phyloP scores from a whole-genome alignment of 2,329 filamentous ascomycete species.

The Diplodia intermedia region DNA sequence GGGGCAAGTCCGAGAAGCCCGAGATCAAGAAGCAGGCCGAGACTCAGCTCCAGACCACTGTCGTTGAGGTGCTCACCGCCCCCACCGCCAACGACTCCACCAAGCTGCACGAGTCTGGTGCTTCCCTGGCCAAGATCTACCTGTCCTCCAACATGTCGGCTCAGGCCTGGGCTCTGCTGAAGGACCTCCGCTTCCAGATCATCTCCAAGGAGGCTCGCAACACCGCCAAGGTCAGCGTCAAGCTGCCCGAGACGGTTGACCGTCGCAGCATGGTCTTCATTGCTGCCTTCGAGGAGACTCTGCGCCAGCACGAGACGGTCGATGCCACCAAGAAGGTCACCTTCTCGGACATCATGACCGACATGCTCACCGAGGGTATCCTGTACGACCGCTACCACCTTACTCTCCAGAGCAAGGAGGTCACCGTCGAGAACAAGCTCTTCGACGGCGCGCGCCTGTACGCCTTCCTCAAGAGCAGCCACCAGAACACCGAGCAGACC shows the following conservation, averaged over 20 bases:
- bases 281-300: constrained; percentile 54
- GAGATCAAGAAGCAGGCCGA: constrained; percentile 49
- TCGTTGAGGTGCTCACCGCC: constrained; percentile 46
- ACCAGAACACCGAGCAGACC: constrained; percentile 20
- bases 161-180: constrained; percentile 29
- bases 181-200: constrained; percentile 58
- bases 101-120: constrained; percentile 58
- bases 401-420: constrained; percentile 44
- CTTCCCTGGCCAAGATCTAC: constrained; percentile 56
- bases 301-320: constrained; percentile 49
- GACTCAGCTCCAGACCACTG: constrained; percentile 35
- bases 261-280: constrained; percentile 51
- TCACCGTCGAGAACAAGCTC: constrained; percentile 46
- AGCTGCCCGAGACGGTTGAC: constrained; percentile 43
- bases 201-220: constrained; percentile 50
- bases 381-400: constrained; percentile 44
- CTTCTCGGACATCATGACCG: constrained; percentile 53
- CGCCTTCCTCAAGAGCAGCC: constrained; percentile 37
- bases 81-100: constrained; percentile 53
- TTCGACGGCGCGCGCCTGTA: constrained; percentile 44
- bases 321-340: constrained; percentile 34
- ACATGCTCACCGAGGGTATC: constrained; percentile 50
- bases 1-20: constrained; percentile 50
- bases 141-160: constrained; percentile 19
- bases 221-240: constrained; percentile 37